These are phyloP conservation scores for Plenodomus biglobosus DNA, from an alignment of 2,329 filamentous ascomycete genomes.

Conservation along the genomic window DNA sequence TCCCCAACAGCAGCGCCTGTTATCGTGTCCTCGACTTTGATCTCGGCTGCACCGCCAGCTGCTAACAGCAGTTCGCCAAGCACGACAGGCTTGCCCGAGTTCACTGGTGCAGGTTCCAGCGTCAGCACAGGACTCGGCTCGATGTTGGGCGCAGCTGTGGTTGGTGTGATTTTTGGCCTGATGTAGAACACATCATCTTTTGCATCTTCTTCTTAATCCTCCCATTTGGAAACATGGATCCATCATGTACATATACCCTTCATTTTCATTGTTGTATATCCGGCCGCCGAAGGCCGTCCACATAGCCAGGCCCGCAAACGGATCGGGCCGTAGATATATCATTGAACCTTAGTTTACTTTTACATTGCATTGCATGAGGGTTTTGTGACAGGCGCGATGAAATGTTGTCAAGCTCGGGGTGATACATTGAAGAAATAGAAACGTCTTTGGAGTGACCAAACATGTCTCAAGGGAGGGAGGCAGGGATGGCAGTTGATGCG, in stretches of 20 bases:
- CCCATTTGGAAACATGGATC: background rate
- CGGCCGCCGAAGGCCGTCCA: background rate
- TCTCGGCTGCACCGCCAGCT: conserved; percentile 22
- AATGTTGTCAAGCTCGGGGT: background rate
- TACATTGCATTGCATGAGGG: background rate
- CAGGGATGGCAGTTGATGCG: background rate
- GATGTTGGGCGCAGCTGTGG: conserved; percentile 19
- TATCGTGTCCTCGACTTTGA: conserved; percentile 12
- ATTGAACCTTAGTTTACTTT: background rate
- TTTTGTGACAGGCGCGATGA: background rate
- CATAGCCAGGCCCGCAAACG: background rate
- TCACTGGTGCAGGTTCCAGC: conserved; percentile 28
- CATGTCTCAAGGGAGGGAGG: background rate
- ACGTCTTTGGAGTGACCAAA: background rate
- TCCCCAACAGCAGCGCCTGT: conserved; percentile 5
- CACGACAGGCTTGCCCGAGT: conserved; percentile 19
- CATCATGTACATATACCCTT: conserved; percentile 18
- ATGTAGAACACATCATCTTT: conserved; percentile 21
- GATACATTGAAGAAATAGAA: background rate
- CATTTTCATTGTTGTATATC: conserved; percentile 4
- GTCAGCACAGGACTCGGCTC: conserved; percentile 18
- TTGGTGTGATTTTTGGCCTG: conserved; percentile 23
- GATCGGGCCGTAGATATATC: background rate
- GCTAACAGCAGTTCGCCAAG: conserved; percentile 25
- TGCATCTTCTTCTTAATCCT: conserved; percentile 7